Evolutionary conservation across 75 land plant species (phyloP), one percentile per base, ranked within the genome.

Genomic region (Cunninghamia lanceolata): DNA sequence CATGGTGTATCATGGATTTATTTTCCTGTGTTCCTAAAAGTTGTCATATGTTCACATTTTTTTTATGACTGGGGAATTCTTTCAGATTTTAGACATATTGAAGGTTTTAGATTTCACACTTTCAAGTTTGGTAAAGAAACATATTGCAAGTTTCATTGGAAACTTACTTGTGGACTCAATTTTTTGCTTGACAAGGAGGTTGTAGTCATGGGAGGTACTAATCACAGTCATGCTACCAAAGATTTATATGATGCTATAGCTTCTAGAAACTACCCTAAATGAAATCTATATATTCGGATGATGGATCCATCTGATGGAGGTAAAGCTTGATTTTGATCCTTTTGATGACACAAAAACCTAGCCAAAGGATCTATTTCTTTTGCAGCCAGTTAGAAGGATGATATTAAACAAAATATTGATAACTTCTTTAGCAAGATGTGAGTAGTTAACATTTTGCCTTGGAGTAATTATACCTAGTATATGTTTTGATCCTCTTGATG

Each of bases 141-240:
- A 84, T 16, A 87, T 74, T 75, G 86, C 85, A 34, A 91, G 89
- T 84, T 91, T 91, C 85, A 91, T 85, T 86, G 87, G 92, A 91
- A 87, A 86, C 92, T 90, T 13, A 87, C 92, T 14, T 91, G 92
- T 83, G 92, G 92, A 10, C 56, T 89, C 56, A 89, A 91, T 86
- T 84, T 28, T 47, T 85, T 89, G 83, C 16, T 86, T 78, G 88
- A 88, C 21, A 86, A 91, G 38, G 92, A 91, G 39, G 92, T 88
- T 28, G 84, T 89, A 17, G 84, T 91, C 42, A 87, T 91, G 16
- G 90, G 92, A 28, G 92, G 90, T 32, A 71, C 88, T 11, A 91
- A 91, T 42, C 92, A 91, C 74, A 91, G 92, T 86, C 92, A 91
- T 85, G 90, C 92, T 36, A 91, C 92, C 52, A 84, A 91, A 71